These are phyloP conservation scores for Acarospora socialis DNA, from an alignment of 2,329 filamentous ascomycete genomes.

Conservation along the genomic window DNA sequence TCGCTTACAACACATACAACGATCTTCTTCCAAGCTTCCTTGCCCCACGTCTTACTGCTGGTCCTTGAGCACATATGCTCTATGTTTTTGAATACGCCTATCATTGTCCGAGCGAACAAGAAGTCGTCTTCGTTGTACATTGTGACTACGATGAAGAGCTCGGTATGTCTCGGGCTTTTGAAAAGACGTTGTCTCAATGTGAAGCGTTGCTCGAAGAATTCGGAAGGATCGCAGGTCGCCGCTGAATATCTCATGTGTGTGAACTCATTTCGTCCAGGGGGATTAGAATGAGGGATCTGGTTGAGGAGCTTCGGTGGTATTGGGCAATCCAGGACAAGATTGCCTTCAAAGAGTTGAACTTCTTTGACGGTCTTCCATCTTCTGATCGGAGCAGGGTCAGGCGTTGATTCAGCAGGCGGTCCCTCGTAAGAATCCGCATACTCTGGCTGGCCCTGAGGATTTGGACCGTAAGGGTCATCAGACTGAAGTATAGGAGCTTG, in stretches of 20 bases:
- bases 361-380: slow-evolving; percentile 98
- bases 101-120: slow-evolving; percentile 88
- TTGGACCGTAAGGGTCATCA: slow-evolving; percentile 47
- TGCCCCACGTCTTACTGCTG: slow-evolving; percentile 94
- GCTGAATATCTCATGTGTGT: slow-evolving; percentile 78
- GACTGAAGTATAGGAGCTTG: slow-evolving; percentile 61
- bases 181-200: slow-evolving; percentile 85
- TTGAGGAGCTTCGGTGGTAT: slow-evolving; percentile 78
- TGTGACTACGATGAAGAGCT: slow-evolving; percentile 90
- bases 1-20: slow-evolving; percentile 96
- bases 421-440: slow-evolving; percentile 29
- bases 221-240: slow-evolving; percentile 79
- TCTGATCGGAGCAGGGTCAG: slow-evolving; percentile 50
- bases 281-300: slow-evolving; percentile 68
- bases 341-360: slow-evolving; percentile 92
- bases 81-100: slow-evolving; percentile 95
- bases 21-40: slow-evolving; percentile 99
- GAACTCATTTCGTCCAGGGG: slow-evolving; percentile 67
- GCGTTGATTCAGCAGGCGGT: slow-evolving; percentile 28
- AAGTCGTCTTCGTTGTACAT: slow-evolving; percentile 99
- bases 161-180: slow-evolving; percentile 80
- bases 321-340: slow-evolving; percentile 91
- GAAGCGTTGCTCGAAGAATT: slow-evolving; percentile 81
- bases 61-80: slow-evolving; percentile 93
- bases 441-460: slow-evolving; percentile 33